A percentile compares a stretch with the other conserved stretches of the same genome.
phyloP scores from a whole-genome alignment of 1,284 basidiomycete genomes.

The Leucoagaricus sp. region DNA sequence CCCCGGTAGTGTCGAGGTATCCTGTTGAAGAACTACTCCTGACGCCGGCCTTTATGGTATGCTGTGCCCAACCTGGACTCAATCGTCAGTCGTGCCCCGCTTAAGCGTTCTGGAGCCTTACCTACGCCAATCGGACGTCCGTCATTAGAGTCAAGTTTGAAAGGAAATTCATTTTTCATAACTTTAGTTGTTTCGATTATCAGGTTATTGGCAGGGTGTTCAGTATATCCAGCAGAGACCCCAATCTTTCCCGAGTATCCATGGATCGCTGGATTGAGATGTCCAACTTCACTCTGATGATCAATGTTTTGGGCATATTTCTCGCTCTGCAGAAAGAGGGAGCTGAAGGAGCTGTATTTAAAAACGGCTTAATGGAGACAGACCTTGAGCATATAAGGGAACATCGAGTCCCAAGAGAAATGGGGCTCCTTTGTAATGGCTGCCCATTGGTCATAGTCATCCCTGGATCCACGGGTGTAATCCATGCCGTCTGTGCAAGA shows the following conservation, averaged over 20 bases:
- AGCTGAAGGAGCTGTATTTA: background rate
- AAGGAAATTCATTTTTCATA: constrained; percentile 22
- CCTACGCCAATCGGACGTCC: constrained; percentile 32
- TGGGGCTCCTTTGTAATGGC: background rate
- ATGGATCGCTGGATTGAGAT: background rate
- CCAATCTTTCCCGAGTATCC: background rate
- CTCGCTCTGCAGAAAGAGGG: background rate
- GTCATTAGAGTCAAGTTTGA: constrained; percentile 31
- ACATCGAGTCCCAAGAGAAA: background rate
- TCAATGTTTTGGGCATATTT: background rate
- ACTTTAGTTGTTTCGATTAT: background rate
- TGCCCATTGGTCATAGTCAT: constrained; percentile 4
- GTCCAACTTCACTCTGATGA: background rate
- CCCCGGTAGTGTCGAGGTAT: constrained; percentile 37
- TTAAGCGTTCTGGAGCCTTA: constrained; percentile 4
- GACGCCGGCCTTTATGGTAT: constrained; percentile 28
- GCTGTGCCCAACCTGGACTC: constrained; percentile 23
- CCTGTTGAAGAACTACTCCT: constrained; percentile 40
- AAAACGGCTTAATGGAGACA: background rate
- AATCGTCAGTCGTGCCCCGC: background rate
- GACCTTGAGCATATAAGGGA: background rate
- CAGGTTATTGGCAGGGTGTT: background rate
- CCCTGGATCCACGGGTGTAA: constrained; percentile 6
- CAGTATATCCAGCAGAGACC: background rate
- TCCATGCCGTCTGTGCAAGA: background rate